Evolutionary conservation across 73 alveolate species (phyloP).

Genomic region (Tetrahymena thermophila): DNA sequence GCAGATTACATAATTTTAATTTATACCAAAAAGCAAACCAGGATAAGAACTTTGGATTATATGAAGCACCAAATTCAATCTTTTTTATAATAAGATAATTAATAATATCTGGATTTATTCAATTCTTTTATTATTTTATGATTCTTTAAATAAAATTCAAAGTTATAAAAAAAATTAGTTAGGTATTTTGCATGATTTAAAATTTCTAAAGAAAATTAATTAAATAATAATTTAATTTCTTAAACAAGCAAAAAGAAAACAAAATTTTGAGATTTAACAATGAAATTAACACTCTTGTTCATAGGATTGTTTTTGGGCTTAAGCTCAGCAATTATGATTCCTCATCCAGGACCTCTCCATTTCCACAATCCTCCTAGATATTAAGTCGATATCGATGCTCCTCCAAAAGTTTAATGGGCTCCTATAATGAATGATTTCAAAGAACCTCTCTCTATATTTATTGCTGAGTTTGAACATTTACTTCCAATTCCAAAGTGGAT

Average conservation of each 20-base stretch:
- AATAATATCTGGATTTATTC: neutral
- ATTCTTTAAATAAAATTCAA: too few species aligned
- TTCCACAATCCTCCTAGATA: neutral
- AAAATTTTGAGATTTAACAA: neutral
- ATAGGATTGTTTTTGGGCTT: neutral
- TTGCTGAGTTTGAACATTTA: neutral
- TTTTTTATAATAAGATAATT: neutral
- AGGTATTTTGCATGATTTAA: too few species aligned
- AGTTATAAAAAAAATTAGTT: too few species aligned
- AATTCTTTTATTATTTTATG: neutral
- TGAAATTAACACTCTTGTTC: neutral
- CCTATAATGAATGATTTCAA: neutral
- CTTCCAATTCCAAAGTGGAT: neutral
- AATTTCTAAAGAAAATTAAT: neutral
- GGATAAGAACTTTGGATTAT: neutral
- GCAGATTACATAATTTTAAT: neutral
- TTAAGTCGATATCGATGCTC: neutral
- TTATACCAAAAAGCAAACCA: neutral
- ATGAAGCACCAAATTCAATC: neutral
- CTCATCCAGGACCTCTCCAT: neutral
- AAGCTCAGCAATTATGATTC: neutral
- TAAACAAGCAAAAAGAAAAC: neutral
- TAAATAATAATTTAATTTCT: too few species aligned
- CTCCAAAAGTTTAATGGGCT: neutral
- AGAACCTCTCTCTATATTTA: neutral